Base-by-base conservation (phyloP, 139 green algal genomes). In the Tetraselmis striata region DNA sequence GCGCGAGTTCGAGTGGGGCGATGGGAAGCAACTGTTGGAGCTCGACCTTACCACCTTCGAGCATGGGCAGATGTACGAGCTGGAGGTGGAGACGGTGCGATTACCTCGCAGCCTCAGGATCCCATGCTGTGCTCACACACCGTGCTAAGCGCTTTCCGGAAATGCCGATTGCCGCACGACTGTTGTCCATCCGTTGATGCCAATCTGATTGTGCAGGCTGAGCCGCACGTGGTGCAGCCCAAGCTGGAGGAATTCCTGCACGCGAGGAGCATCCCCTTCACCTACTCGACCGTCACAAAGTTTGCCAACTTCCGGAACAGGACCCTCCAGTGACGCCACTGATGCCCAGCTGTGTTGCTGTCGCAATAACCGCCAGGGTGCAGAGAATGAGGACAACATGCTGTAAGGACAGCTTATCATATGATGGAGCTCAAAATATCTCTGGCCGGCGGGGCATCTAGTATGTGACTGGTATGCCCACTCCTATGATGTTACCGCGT, bases 221-320 rank as follows among this genome's bases (percentile, higher is more conserved):
- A 84, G 80, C 80, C 80, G 18, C 59, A 84, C 11, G 28, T 22
- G 29, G 27, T 84, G 31, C 80, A 80, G 29, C 25, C 2, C 29
- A 76, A 79, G 32, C 59, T 84, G 23, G 59, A 84, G 75, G 59
- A 2, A 28, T 29, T 80, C 22, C 59, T 84, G 58, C 23, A 29
- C 29, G 29, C 2, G 18, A 26, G 29, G 74, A 58, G 80, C 23
- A 30, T 84, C 11, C 11, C 1, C 23, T 84, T 78, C 30, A 28
- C 30, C 59, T 80, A 84, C 29, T 59, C 24, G 23, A 80, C 58
- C 29, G 59, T 80, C n/a, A 58, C 80, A 25, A 84, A 84, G 59
- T 84, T 84, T 84, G 31, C 58, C 29, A 84, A 84, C 75, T 84
- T 84, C 30, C n/a, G 29, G 2, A 84, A 84, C 59, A 79, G 82